Evolutionary conservation across 257 asterid species (phyloP).

Genomic region (Solanum piurae): DNA sequence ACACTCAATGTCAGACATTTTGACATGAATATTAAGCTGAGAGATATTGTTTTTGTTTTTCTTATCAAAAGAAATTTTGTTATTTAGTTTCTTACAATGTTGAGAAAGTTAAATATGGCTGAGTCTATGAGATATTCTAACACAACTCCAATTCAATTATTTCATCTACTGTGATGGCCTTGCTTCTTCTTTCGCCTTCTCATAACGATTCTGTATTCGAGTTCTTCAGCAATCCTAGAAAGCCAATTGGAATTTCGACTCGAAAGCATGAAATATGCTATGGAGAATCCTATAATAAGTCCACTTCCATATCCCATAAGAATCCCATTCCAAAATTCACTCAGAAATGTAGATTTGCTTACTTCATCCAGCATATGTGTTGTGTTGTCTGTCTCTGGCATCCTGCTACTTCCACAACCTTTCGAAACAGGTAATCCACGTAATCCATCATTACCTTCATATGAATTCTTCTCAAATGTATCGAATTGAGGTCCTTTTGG

Average conservation of each 20-base stretch:
- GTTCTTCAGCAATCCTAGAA: not conserved
- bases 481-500: not conserved
- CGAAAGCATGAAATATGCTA: not conserved
- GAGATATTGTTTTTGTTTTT: not conserved
- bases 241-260: not conserved
- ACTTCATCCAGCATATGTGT: not conserved
- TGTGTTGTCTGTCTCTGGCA: not conserved
- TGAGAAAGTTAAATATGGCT: not conserved
- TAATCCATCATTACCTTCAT: not conserved
- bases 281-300: not conserved
- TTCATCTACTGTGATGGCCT: not conserved
- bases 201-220: not conserved
- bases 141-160: not conserved
- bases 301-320: not conserved
- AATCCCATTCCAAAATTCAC: not conserved
- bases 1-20: not conserved
- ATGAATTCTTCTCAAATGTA: not conserved
- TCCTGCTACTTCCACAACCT: not conserved
- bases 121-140: not conserved
- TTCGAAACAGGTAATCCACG: rapidly evolving
- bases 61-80: not conserved
- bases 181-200: not conserved
- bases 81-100: not conserved
- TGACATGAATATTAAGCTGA: not conserved
- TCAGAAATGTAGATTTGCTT: not conserved